A percentile compares a stretch with the other conserved stretches of the same genome.
Conservation (phyloP, 768 basidiomycete species). For the Kwoniella shandongensis region DNA sequence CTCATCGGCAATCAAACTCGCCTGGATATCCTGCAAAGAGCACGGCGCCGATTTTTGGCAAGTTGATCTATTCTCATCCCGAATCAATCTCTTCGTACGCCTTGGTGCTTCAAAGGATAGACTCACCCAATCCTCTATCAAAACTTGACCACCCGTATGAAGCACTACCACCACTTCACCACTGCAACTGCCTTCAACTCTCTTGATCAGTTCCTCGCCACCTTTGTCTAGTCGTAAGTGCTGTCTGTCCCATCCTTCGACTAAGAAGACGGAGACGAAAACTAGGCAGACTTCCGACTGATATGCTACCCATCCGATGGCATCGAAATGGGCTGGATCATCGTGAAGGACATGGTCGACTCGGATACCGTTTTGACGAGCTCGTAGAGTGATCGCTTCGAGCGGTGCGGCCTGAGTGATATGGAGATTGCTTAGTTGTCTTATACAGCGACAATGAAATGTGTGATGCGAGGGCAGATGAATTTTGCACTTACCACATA, state of each 20-base stretch:
- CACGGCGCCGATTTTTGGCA: slow-evolving; percentile 52
- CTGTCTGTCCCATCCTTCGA: slow-evolving; percentile 50
- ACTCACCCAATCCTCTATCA: slow-evolving; percentile 48
- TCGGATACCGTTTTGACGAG: slow-evolving; percentile 31
- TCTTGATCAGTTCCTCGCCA: slow-evolving; percentile 43
- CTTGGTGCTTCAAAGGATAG: not conserved
- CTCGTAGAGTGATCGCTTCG: slow-evolving; percentile 44
- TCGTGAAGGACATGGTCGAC: slow-evolving; percentile 47
- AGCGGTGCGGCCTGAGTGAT: slow-evolving; percentile 40
- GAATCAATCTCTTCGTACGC: not conserved
- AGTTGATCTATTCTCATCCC: slow-evolving; percentile 32
- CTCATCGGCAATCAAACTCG: no score
- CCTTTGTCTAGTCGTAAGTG: slow-evolving; percentile 37
- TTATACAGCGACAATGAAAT: not conserved
- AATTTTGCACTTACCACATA: slow-evolving; percentile 34
- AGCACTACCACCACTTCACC: slow-evolving; percentile 45
- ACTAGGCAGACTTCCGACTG: slow-evolving; percentile 51
- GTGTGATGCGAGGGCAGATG: not conserved
- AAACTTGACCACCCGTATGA: slow-evolving; percentile 42
- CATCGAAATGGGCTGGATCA: slow-evolving; percentile 32
- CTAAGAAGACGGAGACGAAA: slow-evolving; percentile 48
- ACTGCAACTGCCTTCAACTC: slow-evolving; percentile 36
- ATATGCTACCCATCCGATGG: slow-evolving; percentile 37
- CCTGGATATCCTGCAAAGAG: slow-evolving; percentile 49
- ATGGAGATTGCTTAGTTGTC: not conserved